Evolutionary conservation across 2,329 filamentous ascomycete genomes (phyloP), one percentile per base, ranked within the genome.

Genomic region (Monosporascus sp.): DNA sequence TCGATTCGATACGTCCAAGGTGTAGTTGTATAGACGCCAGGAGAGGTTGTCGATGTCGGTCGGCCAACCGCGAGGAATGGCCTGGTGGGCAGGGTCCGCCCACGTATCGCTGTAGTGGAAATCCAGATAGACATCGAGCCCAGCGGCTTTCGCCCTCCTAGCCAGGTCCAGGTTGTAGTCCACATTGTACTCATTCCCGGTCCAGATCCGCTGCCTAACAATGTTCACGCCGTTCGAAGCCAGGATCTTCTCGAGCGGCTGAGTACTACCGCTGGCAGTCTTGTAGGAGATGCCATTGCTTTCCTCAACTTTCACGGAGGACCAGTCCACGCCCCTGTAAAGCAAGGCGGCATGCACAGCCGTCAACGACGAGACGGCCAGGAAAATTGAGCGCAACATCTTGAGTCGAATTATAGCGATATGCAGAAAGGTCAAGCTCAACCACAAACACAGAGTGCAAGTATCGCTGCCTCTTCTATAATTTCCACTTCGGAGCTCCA

Each of bases 121-220:
- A 59, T 87, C 82, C 19, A 89, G 71, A 61, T 80, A 81, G 38
- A 88, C 73, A 2, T 73, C 74, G 51, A 90, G 66, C 0, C 86
- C 86, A 1, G 79, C 83, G 2, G 81, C 80, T 60, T 83, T 77
- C 3, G 85, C 84, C 49, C 86, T 77, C 65, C 80, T 79, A 3
- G 84, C 87, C n/a, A 90, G 76, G 52, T 80, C 71, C 57, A 91
- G 65, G 65, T 89, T 90, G 70, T 90, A 90, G 54, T 81, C 81
- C 43, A 90, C 75, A 67, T 87, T 80, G 68, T 90, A 90, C 59
- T 78, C 76, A 46, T 85, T 84, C 59, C 82, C 77, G 11, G 78
- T 73, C 87, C 86, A 90, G 44, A 90, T 69, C 26, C 87, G 78
- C 66, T 90, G 86, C 19, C 86, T 81, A 46, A 89, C 82, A 0